Percentiles rank a stretch among this genome's conserved stretches.
Evolutionary conservation across 257 asterid genomes (phyloP).

Genomic region (Capsicum chinense): DNA sequence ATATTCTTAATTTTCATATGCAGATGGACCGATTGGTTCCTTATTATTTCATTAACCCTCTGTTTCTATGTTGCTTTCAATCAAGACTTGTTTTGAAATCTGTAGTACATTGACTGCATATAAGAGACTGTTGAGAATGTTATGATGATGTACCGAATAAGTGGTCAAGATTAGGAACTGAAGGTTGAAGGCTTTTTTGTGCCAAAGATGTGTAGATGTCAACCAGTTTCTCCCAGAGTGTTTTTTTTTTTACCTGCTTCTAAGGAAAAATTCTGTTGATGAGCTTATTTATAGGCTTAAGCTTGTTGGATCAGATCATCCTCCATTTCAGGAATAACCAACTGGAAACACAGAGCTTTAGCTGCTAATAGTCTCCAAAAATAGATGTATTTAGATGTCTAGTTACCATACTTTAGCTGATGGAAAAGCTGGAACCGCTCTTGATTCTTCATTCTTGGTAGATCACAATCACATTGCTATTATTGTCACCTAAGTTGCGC

Average conservation of each 20-base stretch:
- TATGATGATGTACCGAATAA: not conserved
- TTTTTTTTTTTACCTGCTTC: not conserved
- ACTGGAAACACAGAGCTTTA: not conserved
- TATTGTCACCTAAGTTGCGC: not conserved
- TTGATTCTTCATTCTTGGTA: not conserved
- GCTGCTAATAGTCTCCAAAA: slow-evolving; percentile 13
- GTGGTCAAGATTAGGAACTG: not conserved
- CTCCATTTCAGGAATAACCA: slow-evolving; percentile 1
- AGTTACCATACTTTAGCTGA: slow-evolving; percentile 16
- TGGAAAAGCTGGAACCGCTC: slow-evolving; percentile 8
- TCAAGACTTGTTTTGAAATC: slow-evolving; percentile 1
- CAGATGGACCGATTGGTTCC: not conserved
- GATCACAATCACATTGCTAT: not conserved
- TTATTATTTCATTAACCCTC: not conserved
- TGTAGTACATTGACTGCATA: not conserved
- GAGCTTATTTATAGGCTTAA: slow-evolving; percentile 17
- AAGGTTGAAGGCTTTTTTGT: not conserved
- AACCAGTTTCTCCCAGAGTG: not conserved
- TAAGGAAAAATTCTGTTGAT: not conserved
- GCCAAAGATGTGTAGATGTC: not conserved
- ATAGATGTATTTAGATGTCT: slow-evolving; percentile 1
- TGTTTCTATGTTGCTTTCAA: slow-evolving; percentile 20
- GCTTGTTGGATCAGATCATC: not conserved
- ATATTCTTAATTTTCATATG: not conserved
- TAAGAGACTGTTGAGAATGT: slow-evolving; percentile 15